Evolutionary conservation across 2,329 filamentous ascomycete genomes (phyloP).

Genomic region (Curvularia hawaiiensis): DNA sequence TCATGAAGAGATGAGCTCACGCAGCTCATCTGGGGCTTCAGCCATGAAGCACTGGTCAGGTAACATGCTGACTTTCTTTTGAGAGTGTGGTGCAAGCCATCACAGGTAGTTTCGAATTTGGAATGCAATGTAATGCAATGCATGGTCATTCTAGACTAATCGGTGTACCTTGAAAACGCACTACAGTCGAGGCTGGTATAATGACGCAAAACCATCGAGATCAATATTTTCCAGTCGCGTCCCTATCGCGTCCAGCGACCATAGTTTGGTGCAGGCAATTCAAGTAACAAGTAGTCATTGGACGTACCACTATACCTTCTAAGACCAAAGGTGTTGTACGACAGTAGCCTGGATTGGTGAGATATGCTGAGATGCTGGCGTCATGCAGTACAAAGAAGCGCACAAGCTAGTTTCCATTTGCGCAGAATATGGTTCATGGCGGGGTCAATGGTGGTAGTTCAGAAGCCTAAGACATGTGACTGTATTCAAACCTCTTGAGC

Average conservation of each 20-base stretch:
- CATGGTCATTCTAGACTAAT: slow-evolving; percentile 1
- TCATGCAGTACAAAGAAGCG: background rate
- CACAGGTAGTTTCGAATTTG: no score
- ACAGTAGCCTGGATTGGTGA: background rate
- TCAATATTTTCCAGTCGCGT: background rate
- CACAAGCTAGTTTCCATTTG: background rate
- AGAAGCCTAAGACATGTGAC: background rate
- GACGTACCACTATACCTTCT: background rate
- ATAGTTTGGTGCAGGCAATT: background rate
- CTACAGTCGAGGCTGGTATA: slow-evolving; percentile 11
- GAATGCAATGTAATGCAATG: background rate
- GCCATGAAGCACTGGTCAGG: background rate
- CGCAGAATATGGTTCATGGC: slow-evolving; percentile 6
- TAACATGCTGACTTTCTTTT: background rate
- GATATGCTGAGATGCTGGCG: background rate
- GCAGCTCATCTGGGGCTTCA: background rate
- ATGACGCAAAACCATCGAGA: slow-evolving; percentile 7
- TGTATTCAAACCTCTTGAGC: background rate
- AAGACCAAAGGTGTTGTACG: background rate
- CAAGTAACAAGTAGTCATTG: background rate
- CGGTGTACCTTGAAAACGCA: background rate
- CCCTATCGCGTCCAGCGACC: background rate
- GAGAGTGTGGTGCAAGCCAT: background rate
- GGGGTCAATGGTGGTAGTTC: slow-evolving; percentile 1
- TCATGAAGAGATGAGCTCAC: slow-evolving; percentile 7